A percentile compares a stretch with the other conserved stretches of the same genome.
phyloP scores from a whole-genome alignment of 2,329 filamentous ascomycete species.

The Trichoderma citrinoviride region DNA sequence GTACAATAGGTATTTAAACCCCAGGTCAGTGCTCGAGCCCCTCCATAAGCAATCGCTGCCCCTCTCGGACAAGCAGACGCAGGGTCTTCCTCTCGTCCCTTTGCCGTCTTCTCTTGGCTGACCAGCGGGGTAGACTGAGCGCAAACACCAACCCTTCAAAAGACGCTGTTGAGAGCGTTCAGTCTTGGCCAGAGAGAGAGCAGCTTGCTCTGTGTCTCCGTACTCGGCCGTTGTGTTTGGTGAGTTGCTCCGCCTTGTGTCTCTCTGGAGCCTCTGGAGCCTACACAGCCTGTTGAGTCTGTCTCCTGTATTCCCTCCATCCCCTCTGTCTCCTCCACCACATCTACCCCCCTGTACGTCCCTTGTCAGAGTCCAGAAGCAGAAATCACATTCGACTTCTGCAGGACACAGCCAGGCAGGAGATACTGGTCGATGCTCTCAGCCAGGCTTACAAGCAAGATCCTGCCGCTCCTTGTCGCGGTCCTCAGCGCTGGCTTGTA shows the following conservation, averaged over 20 bases:
- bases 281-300: not conserved
- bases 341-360: too few species aligned
- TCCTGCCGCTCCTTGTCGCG: constrained; percentile 3
- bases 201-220: not conserved
- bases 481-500: constrained; percentile 2
- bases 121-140: not conserved
- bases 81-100: not conserved
- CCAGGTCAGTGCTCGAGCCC: not conserved
- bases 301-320: not conserved
- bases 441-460: not conserved
- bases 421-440: not conserved
- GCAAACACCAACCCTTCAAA: not conserved
- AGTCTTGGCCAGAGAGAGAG: not conserved
- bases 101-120: not conserved
- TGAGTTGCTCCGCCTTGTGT: not conserved
- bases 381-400: not conserved
- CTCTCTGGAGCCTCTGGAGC: not conserved
- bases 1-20: constrained; percentile 8
- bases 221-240: not conserved
- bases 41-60: constrained; percentile 7
- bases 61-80: not conserved
- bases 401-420: not conserved
- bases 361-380: not conserved
- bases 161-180: not conserved
- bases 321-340: too few species aligned